Evolutionary conservation across 176 grass and related monocot genomes (phyloP), one percentile per base, ranked within the genome.

Genomic region (Oryza glumipatula): DNA sequence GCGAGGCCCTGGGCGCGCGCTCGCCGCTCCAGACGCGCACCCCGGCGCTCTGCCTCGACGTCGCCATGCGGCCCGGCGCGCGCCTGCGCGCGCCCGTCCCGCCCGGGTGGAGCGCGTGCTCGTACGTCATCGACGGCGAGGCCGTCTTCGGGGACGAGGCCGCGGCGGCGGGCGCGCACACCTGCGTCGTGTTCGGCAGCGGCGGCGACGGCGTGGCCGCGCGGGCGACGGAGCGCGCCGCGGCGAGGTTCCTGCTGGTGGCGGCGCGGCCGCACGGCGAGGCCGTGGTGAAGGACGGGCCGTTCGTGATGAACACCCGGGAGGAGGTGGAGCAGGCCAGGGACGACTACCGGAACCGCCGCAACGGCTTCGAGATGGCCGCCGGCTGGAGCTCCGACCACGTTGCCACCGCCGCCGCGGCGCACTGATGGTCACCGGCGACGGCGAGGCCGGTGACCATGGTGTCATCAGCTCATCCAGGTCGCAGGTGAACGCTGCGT

Each of bases 341-440:
- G 76, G 85, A 92, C 16, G 95, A 98, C 41, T 98, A 91, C 79
- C 70, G 74, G 5, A 70, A 45, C 45, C 67, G 84, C 16, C 88
- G 73, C 23, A 95, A 98, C 28, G 93, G 95, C 0, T 98, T 98
- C 60, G 93, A 98, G 84, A 93, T 75, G 82, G 93, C 95, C 8
- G 73, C 75, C 19, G 64, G 87, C 7, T 95, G 94, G 91, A 75
- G 48, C 48, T 90, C 89, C 1, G 84, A 70, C 32, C 49, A 87
- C 39, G 66, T 17, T 0, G 48, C 47, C 43, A n/a, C 54, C 11
- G 73, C 54, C 11, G 73, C 10, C 1, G 72, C 51, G 0, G 74
- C 0, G 15, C 86, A 8, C 28, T 83, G 39, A 77, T 22, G 2
- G 6, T 60, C 19, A 10, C 56, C 7, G 7, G 17, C 52, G 43